These are phyloP conservation scores for Penicillium sp. DNA, from an alignment of 2,329 filamentous ascomycete species.

Conservation along the genomic window DNA sequence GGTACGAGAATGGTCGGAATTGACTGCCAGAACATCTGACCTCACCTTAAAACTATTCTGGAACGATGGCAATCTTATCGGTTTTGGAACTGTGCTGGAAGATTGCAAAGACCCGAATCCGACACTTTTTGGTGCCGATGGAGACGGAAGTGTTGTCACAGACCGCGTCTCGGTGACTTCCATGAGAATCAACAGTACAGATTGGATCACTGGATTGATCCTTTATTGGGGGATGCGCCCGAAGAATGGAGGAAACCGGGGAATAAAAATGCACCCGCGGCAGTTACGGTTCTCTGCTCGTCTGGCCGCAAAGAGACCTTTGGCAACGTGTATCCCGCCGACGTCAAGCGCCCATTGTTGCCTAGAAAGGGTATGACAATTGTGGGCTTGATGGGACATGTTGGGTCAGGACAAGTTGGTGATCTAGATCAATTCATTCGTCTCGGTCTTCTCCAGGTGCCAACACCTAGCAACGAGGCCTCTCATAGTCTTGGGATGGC, in stretches of 20 bases:
- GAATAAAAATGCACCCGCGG: neutral
- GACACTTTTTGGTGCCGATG: neutral
- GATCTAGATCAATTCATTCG: neutral
- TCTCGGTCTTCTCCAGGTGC: neutral
- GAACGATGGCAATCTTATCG: neutral
- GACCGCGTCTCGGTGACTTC: neutral
- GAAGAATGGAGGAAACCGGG: neutral
- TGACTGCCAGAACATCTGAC: neutral
- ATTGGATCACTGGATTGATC: neutral
- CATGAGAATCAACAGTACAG: neutral
- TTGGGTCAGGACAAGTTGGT: neutral
- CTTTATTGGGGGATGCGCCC: neutral
- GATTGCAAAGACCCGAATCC: neutral
- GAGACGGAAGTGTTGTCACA: neutral
- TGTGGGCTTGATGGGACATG: neutral
- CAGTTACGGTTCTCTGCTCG: neutral
- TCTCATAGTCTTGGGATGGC: too few species aligned
- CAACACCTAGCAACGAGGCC: neutral
- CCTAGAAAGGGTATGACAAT: neutral
- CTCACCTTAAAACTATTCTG: neutral
- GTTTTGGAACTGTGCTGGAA: neutral
- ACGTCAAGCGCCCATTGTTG: neutral
- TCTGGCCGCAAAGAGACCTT: neutral
- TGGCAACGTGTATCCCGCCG: neutral
- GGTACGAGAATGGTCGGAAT: neutral